Percentiles rank a stretch among this genome's conserved stretches.
Conservation (phyloP, 306 rosid genomes). For the Elaeagnus macrophylla region DNA sequence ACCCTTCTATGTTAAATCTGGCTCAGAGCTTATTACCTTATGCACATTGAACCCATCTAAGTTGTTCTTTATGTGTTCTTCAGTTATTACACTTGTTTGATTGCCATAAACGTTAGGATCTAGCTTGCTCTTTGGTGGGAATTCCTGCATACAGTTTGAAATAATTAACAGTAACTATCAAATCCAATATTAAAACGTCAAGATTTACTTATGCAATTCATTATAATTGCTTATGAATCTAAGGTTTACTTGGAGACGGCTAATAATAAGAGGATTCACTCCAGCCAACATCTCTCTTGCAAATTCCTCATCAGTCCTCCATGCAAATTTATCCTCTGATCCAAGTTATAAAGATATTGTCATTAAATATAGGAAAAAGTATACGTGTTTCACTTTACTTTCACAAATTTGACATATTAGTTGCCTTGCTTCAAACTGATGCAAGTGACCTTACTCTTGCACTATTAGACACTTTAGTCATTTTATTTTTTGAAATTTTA, state of each 20-base stretch:
- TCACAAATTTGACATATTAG: too few species aligned
- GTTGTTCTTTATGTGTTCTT: slow-evolving; percentile 11
- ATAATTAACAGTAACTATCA: too few species aligned
- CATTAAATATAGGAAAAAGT: neutral
- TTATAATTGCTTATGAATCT: neutral
- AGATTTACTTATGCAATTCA: too few species aligned
- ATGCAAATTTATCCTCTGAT: slow-evolving; percentile 42
- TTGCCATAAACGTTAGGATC: slow-evolving; percentile 46
- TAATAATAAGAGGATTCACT: slow-evolving; percentile 51
- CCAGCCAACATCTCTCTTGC: slow-evolving; percentile 72
- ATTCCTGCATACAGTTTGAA: slow-evolving; percentile 31
- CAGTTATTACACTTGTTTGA: slow-evolving; percentile 41
- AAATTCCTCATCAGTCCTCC: slow-evolving; percentile 80
- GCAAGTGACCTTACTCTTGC: too few species aligned
- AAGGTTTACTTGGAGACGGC: slow-evolving; percentile 44
- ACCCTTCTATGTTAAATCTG: neutral
- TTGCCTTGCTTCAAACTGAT: too few species aligned
- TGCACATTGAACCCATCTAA: slow-evolving; percentile 42
- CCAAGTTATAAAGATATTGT: slow-evolving; percentile 14
- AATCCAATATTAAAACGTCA: too few species aligned
- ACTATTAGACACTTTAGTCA: too few species aligned
- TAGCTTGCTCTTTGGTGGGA: slow-evolving; percentile 64
- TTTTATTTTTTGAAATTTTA: too few species aligned
- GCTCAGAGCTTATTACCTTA: slow-evolving; percentile 28
- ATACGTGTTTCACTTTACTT: too few species aligned